These are phyloP conservation scores for Solanum bulbocastanum DNA, from an alignment of 257 asterid species.

Conservation along the genomic window DNA sequence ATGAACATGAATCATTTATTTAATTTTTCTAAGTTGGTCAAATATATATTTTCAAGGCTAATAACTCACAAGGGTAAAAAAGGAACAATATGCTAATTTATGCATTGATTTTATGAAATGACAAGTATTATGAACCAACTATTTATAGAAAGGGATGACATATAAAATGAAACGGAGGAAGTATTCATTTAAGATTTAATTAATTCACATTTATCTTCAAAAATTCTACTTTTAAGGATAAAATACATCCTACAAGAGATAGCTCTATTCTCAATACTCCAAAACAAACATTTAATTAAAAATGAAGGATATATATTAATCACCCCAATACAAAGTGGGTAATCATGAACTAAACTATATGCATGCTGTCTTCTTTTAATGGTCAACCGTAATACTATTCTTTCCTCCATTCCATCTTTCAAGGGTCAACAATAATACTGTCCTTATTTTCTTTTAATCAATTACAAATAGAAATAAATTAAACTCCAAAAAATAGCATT, in stretches of 20 bases:
- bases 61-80: too few relatives aligned
- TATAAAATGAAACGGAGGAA: too few relatives aligned
- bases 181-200: too few relatives aligned
- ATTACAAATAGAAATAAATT: background rate
- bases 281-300: background rate
- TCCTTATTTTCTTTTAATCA: background rate
- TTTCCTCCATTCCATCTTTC: background rate
- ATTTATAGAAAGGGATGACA: too few relatives aligned
- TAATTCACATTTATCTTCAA: background rate
- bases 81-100: too few relatives aligned
- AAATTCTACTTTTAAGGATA: background rate
- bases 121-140: too few relatives aligned
- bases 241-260: background rate
- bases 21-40: too few relatives aligned
- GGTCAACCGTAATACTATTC: background rate
- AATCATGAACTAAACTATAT: background rate
- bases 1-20: too few relatives aligned
- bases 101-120: too few relatives aligned
- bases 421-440: background rate
- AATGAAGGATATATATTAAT: background rate
- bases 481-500: background rate
- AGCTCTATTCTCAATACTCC: background rate
- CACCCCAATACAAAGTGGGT: background rate
- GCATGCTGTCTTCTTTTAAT: background rate
- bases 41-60: too few relatives aligned